Evolutionary conservation across 2,329 filamentous ascomycete species (phyloP).

Genomic region (Hypoxylon sp.): DNA sequence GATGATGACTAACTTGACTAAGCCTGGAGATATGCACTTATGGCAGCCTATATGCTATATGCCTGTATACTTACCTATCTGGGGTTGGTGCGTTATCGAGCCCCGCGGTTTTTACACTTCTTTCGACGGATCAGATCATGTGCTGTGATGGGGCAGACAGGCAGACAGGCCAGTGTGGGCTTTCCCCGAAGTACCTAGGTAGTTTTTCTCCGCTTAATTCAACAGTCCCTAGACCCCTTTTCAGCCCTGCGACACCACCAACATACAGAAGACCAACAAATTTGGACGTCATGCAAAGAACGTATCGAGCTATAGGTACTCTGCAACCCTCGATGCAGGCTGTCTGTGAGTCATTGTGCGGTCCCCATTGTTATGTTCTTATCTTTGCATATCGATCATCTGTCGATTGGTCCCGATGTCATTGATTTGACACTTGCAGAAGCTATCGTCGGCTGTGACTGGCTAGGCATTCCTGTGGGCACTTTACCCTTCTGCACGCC

Average conservation of each 20-base stretch:
- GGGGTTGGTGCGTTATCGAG: slow-evolving; percentile 1
- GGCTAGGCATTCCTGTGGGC: slow-evolving; percentile 35
- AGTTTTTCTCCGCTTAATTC: not conserved
- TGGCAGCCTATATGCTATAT: slow-evolving; percentile 7
- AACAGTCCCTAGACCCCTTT: not conserved
- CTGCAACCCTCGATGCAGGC: slow-evolving; percentile 39
- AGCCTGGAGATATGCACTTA: not conserved
- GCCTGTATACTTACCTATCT: slow-evolving; percentile 15
- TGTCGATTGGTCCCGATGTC: slow-evolving; percentile 27
- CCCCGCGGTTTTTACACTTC: slow-evolving; percentile 38
- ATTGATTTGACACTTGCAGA: slow-evolving; percentile 25
- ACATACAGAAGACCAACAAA: slow-evolving; percentile 28
- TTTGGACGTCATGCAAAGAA: slow-evolving; percentile 43
- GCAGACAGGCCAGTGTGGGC: not conserved
- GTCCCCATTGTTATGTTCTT: slow-evolving; percentile 19
- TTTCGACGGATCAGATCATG: slow-evolving; percentile 17
- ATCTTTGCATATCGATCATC: slow-evolving; percentile 3
- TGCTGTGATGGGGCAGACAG: not conserved
- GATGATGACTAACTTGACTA: slow-evolving; percentile 12
- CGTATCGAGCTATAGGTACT: slow-evolving; percentile 33
- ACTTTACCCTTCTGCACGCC: slow-evolving; percentile 39
- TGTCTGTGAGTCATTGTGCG: slow-evolving; percentile 47
- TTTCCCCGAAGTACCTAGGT: slow-evolving; percentile 9
- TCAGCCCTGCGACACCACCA: slow-evolving; percentile 1
- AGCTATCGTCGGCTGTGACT: slow-evolving; percentile 24